Conservation (phyloP, 306 rosid genomes). For the Astragalus glycyphyllos region DNA sequence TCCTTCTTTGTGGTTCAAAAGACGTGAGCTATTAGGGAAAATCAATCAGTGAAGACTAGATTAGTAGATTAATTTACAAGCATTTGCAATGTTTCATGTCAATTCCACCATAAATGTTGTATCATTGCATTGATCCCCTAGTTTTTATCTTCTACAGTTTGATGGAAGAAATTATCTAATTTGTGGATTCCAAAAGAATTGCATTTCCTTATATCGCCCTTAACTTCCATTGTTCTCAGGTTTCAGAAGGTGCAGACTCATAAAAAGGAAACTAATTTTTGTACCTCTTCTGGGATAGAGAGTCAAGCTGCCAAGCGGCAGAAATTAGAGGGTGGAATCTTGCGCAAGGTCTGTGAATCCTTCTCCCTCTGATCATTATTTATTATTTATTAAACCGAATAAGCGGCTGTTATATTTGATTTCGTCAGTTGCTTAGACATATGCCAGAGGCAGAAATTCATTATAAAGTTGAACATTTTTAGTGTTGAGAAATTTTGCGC, state of each 20-base stretch:
- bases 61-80: constrained; percentile 33
- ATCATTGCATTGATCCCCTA: constrained; percentile 22
- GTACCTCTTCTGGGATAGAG: constrained; percentile 65
- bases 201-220: constrained; percentile 26
- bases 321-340: constrained; percentile 85
- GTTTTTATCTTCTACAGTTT: constrained; percentile 28
- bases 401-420: constrained; percentile 10
- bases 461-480: constrained; percentile 19
- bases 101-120: constrained; percentile 21
- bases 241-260: constrained; percentile 60
- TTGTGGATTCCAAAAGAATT: constrained; percentile 35
- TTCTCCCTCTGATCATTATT: constrained; percentile 32
- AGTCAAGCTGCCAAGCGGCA: constrained; percentile 89
- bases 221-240: constrained; percentile 54
- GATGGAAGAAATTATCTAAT: constrained; percentile 36
- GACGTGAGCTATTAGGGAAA: constrained; percentile 18
- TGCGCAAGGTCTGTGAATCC: constrained; percentile 64
- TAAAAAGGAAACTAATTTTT: constrained; percentile 57
- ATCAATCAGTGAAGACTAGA: constrained; percentile 11
- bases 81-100: constrained; percentile 30
- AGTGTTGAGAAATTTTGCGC: constrained; percentile 24
- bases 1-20: constrained; percentile 21
- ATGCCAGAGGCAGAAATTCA: constrained; percentile 20
- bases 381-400: constrained; percentile 19
- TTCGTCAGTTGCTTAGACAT: constrained; percentile 20